Conservation (phyloP, 2,329 filamentous ascomycete species). For the Fusarium begoniae region DNA sequence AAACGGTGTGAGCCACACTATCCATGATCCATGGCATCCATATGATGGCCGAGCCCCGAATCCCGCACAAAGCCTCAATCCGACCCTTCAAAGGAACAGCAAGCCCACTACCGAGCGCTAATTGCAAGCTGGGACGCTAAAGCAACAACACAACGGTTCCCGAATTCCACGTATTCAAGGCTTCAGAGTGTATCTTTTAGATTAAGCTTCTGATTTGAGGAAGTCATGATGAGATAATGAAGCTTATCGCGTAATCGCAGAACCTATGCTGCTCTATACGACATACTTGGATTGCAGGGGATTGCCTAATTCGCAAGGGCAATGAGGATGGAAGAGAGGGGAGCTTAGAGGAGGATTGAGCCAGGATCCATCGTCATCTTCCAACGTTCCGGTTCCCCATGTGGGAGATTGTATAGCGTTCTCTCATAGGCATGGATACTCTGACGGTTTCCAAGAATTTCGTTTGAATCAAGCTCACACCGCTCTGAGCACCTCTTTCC, state of each 20-base stretch:
- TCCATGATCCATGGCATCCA: conserved; percentile 30
- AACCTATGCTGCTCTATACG: not conserved
- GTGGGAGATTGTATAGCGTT: not conserved
- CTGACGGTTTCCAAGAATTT: conserved; percentile 5
- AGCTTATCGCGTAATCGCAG: not conserved
- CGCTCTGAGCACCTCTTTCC: conserved; percentile 12
- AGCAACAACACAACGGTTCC: conserved; percentile 26
- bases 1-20: conserved; percentile 35
- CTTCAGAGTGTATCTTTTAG: not conserved
- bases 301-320: conserved; percentile 18
- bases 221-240: not conserved
- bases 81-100: conserved; percentile 17
- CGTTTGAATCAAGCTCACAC: conserved; percentile 8
- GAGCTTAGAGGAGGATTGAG: conserved; percentile 1
- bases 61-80: conserved; percentile 35
- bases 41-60: conserved; percentile 31
- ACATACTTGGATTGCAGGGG: not conserved
- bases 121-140: conserved; percentile 19
- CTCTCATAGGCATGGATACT: not conserved
- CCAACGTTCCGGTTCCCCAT: conserved; percentile 12
- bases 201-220: not conserved
- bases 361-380: conserved; percentile 29
- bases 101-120: conserved; percentile 32
- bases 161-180: conserved; percentile 15
- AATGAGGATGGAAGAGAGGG: conserved; percentile 4